Percentiles rank a stretch among this genome's conserved stretches.
phyloP scores from a whole-genome alignment of 306 rosid genomes.

The Lathyrus tuberosus region DNA sequence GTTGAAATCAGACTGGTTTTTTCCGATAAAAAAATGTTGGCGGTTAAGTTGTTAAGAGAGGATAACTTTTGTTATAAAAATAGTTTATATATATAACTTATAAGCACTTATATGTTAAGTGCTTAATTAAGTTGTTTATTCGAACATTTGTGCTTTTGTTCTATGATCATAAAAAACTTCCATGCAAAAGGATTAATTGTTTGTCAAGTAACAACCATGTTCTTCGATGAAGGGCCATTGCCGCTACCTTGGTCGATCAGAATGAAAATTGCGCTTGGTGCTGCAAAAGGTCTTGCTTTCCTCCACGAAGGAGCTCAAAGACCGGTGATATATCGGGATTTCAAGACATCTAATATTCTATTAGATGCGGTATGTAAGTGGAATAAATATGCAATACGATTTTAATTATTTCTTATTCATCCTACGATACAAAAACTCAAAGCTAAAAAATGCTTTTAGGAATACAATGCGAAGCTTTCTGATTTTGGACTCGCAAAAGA shows the following conservation, averaged over 20 bases:
- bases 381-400: constrained; percentile 19
- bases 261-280: constrained; percentile 94
- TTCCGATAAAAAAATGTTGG: not conserved
- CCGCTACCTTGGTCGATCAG: constrained; percentile 99
- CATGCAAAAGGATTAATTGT: constrained; percentile 35
- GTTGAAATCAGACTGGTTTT: constrained; percentile 4
- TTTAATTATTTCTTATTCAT: constrained; percentile 27
- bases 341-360: constrained; percentile 92
- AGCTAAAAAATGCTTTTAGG: constrained; percentile 50
- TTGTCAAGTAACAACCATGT: constrained; percentile 50
- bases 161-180: constrained; percentile 21
- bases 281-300: constrained; percentile 96
- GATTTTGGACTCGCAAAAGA: constrained; percentile 99
- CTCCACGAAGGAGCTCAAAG: constrained; percentile 88
- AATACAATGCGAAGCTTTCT: constrained; percentile 91
- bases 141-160: constrained; percentile 15
- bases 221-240: constrained; percentile 75
- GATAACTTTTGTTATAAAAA: not conserved
- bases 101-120: not conserved
- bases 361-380: constrained; percentile 78
- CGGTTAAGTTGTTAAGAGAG: not conserved
- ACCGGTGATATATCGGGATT: constrained; percentile 93
- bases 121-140: not conserved
- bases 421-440: constrained; percentile 28
- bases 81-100: not conserved